phyloP scores from a whole-genome alignment of 371 early-diverging fungal genomes.

The Mortierella sp. region DNA sequence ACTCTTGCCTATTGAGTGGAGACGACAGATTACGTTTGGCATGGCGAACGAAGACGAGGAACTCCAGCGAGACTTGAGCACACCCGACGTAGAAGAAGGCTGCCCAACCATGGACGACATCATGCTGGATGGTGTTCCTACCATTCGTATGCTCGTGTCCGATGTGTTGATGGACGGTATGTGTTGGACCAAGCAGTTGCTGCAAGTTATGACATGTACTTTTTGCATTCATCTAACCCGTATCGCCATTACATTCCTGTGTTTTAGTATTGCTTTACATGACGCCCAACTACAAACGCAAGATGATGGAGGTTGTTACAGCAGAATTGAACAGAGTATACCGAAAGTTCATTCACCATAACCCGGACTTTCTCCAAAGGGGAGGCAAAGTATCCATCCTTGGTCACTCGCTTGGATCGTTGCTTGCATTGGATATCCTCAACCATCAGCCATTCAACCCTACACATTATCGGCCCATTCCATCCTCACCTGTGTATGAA shows the following conservation, averaged over 20 bases:
- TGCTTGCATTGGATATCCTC: slow-evolving; percentile 82
- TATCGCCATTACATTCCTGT: too few species aligned
- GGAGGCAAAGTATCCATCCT: slow-evolving; percentile 79
- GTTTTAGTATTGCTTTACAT: slow-evolving; percentile 81
- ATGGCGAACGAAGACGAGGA: slow-evolving; percentile 64
- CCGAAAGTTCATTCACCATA: slow-evolving; percentile 67
- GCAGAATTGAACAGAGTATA: slow-evolving; percentile 81
- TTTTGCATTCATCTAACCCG: too few species aligned
- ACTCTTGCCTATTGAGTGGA: slow-evolving; percentile 86
- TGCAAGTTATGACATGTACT: background rate
- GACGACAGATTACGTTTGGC: slow-evolving; percentile 80
- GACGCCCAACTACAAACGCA: slow-evolving; percentile 81
- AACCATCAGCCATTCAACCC: slow-evolving; percentile 66
- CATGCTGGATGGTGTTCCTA: slow-evolving; percentile 82
- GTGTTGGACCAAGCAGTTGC: slow-evolving; percentile 7
- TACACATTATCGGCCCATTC: slow-evolving; percentile 48
- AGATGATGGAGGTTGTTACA: slow-evolving; percentile 80
- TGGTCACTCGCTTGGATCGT: slow-evolving; percentile 85
- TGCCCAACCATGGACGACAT: slow-evolving; percentile 79
- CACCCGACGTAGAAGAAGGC: slow-evolving; percentile 65
- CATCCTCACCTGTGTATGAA: slow-evolving; percentile 49
- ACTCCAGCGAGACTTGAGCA: slow-evolving; percentile 65
- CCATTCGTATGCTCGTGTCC: slow-evolving; percentile 81
- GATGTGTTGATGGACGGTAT: slow-evolving; percentile 86
- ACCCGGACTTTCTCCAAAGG: slow-evolving; percentile 76